Base-by-base conservation (phyloP, 2,329 filamentous ascomycete species). In the Boeremia lycopersici region DNA sequence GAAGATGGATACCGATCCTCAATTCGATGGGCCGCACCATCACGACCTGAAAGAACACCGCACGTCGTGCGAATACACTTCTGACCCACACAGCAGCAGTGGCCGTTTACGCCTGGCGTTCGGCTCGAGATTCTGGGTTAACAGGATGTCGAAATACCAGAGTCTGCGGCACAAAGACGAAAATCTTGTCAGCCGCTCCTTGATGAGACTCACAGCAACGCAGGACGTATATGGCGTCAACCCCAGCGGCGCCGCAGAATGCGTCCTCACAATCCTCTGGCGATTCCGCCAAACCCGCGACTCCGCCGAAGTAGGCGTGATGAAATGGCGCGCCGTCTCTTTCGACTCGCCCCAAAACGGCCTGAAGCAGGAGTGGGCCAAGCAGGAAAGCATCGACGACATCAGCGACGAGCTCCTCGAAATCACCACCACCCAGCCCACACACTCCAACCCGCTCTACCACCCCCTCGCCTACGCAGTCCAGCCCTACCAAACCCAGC, bases 81-180 rank as follows among this genome's bases (percentile, higher is more conserved):
- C 57, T 11, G 56, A 63, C 55, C 45, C 53, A 17, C 42, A 52
- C 15, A 56, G 61, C n/a, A 48, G 52, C 2, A 55, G 52, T 50
- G 59, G 70, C 52, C 40, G 67, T 38, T 46, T 74, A 52, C 58
- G 63, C 60, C 62, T 76, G 8, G 62, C 61, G 1, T 80, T 81
- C 45, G 76, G 77, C 2, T 78, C 76, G 42, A 66, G 60, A 2
- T 80, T 79, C 54, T 81, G 78, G 78, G 78, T 74, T 1, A 63
- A 63, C 11, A 70, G 69, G 30, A 70, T 79, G 56, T 64, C 58
- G 2, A 60, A 61, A 8, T 63, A 77, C 9, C 58, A 62, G n/a
- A 57, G 38, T 9, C 26, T 60, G 15, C 56, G 65, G 26, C 61
- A 60, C 17, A 59, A 58, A 43, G 57, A 63, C 28, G 65, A 67